These are phyloP conservation scores for Mycena floridula DNA, from an alignment of 768 basidiomycete species.

Conservation along the genomic window DNA sequence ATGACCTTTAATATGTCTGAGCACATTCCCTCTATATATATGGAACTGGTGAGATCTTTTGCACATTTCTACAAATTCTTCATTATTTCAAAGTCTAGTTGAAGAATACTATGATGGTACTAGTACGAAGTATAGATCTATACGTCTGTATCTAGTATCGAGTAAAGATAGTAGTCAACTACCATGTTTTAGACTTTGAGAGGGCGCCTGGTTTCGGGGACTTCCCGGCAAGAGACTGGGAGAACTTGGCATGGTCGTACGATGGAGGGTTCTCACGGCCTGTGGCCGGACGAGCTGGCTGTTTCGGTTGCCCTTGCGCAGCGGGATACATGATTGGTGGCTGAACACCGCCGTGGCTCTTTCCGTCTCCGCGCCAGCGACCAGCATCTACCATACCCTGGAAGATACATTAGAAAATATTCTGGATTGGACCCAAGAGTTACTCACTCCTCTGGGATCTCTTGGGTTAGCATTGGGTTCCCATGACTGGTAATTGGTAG, in stretches of 20 bases:
- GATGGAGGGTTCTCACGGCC: neutral
- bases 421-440: neutral
- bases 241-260: neutral
- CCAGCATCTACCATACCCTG: neutral
- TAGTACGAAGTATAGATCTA: too few relatives aligned
- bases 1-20: too few relatives aligned
- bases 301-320: neutral
- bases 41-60: too few relatives aligned
- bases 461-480: neutral
- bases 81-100: too few relatives aligned
- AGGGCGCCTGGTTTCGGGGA: too few relatives aligned
- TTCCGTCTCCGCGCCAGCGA: neutral
- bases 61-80: too few relatives aligned
- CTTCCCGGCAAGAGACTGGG: neutral
- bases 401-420: neutral
- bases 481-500: neutral
- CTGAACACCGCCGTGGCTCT: neutral
- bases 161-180: too few relatives aligned
- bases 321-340: neutral
- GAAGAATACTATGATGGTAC: too few relatives aligned
- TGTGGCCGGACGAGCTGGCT: neutral
- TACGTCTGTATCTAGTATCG: too few relatives aligned
- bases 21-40: too few relatives aligned
- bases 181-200: too few relatives aligned
- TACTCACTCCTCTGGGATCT: neutral